Conservation (phyloP, 2,329 filamentous ascomycete species). For the Lasiodiplodia citricola region DNA sequence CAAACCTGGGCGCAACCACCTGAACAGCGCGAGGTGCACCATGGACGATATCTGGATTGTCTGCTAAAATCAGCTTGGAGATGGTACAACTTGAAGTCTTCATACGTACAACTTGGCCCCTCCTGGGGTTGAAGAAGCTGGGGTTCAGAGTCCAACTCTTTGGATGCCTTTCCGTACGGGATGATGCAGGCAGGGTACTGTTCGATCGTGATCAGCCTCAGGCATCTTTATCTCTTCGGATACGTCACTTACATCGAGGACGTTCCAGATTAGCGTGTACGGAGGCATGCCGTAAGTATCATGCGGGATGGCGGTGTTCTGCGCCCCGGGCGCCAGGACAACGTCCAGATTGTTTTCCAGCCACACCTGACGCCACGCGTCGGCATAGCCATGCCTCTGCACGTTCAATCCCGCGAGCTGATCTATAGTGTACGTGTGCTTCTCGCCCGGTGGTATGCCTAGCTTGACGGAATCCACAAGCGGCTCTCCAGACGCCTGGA, state of each 20-base stretch:
- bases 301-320: conserved; percentile 55
- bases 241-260: conserved; percentile 47
- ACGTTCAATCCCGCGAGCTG: conserved; percentile 51
- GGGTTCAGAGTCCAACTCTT: conserved; percentile 44
- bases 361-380: conserved; percentile 52
- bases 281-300: conserved; percentile 41
- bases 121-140: conserved; percentile 39
- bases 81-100: background rate
- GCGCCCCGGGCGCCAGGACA: conserved; percentile 55
- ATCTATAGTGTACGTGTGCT: conserved; percentile 37
- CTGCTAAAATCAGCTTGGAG: background rate
- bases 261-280: conserved; percentile 59
- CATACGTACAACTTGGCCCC: conserved; percentile 43
- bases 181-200: conserved; percentile 58
- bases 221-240: too few relatives aligned
- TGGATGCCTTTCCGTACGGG: conserved; percentile 51
- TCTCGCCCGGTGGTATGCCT: background rate
- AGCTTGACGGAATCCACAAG: conserved; percentile 1
- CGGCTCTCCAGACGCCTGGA: conserved; percentile 16
- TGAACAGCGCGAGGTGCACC: conserved; percentile 54
- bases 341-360: conserved; percentile 55
- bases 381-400: conserved; percentile 41
- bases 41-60: background rate
- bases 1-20: conserved; percentile 52
- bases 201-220: background rate